A percentile compares a stretch with the other conserved stretches of the same genome.
phyloP scores from a whole-genome alignment of 306 rosid genomes.

The Casuarina cunninghamiana region DNA sequence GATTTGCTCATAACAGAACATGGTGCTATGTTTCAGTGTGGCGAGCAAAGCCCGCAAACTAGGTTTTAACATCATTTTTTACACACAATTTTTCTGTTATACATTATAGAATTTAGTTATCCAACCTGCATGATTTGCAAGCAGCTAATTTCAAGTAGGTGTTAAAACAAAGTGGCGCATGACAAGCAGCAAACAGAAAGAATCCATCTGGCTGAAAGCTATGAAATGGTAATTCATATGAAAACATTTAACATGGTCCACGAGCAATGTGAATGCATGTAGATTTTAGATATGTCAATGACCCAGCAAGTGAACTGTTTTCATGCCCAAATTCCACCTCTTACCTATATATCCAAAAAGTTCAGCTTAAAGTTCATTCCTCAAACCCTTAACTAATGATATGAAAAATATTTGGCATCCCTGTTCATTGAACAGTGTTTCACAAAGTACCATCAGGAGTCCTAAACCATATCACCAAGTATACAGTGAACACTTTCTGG shows the following conservation, averaged over 20 bases:
- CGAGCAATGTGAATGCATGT: background rate
- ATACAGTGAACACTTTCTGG: background rate
- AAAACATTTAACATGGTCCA: background rate
- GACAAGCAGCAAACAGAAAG: background rate
- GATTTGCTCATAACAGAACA: background rate
- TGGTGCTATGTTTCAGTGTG: background rate
- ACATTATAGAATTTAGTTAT: background rate
- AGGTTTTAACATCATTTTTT: background rate
- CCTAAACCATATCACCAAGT: background rate
- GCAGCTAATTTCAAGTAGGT: conserved; percentile 2
- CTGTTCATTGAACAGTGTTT: background rate
- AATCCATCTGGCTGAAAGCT: background rate
- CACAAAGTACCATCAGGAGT: background rate
- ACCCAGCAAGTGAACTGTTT: background rate
- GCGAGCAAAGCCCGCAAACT: background rate
- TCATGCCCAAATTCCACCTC: background rate
- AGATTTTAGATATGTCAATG: background rate
- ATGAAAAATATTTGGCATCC: background rate
- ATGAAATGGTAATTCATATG: background rate
- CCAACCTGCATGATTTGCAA: background rate
- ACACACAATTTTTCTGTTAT: background rate
- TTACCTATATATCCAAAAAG: background rate
- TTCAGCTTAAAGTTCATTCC: background rate
- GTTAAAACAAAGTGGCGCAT: background rate
- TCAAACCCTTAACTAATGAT: background rate